Base-by-base conservation (phyloP, 306 rosid genomes). In the Vicia sativa region DNA sequence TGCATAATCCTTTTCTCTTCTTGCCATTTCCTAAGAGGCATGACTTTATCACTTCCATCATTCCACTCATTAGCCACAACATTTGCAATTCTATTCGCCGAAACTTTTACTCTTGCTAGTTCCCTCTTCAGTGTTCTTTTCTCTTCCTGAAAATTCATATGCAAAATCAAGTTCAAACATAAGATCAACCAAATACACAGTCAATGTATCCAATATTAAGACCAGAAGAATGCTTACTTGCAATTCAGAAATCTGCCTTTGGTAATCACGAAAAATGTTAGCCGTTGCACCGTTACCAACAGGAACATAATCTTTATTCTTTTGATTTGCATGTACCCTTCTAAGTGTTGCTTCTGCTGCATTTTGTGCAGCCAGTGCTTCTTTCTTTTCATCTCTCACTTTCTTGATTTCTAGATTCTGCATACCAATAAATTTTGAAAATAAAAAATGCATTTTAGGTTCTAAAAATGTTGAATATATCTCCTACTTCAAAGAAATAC, bases 61-160 rank as follows among this genome's bases (percentile, higher is more conserved):
- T 90, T 92, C 98, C 98, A 92, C 83, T 88, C 98, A 78, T 87
- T 92, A 42, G 98, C 96, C 75, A 83, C 77, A 26, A 83, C 93
- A 48, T 85, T 88, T 54, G 96, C 96, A 35, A 86, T 77, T 48
- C 98, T 89, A 83, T 78, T 90, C 26, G 86, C 91, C 6, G 92
- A 86, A 67, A 90, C 91, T 79, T 86, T 90, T 44, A 75, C 73
- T 68, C 98, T 86, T 74, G 93, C 91, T 48, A 92, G 83, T 65
- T 92, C 93, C 56, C 96, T 88, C 87, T 86, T 96, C 78, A 90
- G 59, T 71, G 87, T 87, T 75, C 82, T 86, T 72, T 87, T 92
- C 76, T 83, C 96, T 68, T 90, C 96, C 98, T 92, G 84, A 61
- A 52, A 38, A 23, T 13, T 78, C 37, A 53, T 25, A 48, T 7